Evolutionary conservation across 1,284 basidiomycete genomes (phyloP), one percentile per base, ranked within the genome.

Genomic region (Bondarzewia mesenterica): DNA sequence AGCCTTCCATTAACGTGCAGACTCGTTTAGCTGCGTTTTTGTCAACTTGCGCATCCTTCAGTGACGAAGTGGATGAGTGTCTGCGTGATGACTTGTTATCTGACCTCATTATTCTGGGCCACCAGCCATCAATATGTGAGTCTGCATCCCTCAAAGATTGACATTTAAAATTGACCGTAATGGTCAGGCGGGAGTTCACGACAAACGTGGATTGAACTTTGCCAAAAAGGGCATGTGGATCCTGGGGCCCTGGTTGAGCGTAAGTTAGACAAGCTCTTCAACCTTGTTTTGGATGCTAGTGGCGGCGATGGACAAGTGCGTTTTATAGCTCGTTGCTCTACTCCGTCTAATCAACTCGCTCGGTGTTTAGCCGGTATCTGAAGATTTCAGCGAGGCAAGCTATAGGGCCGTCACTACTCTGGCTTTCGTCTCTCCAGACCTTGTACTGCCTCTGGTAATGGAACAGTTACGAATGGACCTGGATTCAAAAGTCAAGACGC

Each of bases 161-260:
- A n/a, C n/a, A n/a, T n/a, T n/a, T n/a, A n/a, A n/a, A n/a, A n/a
- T n/a, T n/a, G n/a, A n/a, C n/a, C n/a, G n/a, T n/a, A n/a, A n/a
- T n/a, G n/a, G n/a, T 10, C 48, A 82, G 81, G 72, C 52, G 73
- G 69, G 16, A 67, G 71, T 10, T 74, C 79, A 7, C 73, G 79
- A 20, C 78, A 81, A 50, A 75, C 82, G 1, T 97, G 93, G 92
- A 86, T 95, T 52, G 89, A 92, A 46, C 56, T 91, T 4, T 86
- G 85, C 47, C 85, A 90, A 57, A 75, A 73, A 48, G 81, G 83
- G 0, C 64, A 71, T 2, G 60, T 78, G 5, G 87, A 93, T 62
- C 90, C 92, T 1, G 75, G 77, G 29, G 70, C 75, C 10, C 61
- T 89, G 2, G 72, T 87, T 14, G 67, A 65, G 10, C 66, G 62